Evolutionary conservation across 1,284 basidiomycete species (phyloP).

Genomic region (Cutaneotrichosporon sp.): DNA sequence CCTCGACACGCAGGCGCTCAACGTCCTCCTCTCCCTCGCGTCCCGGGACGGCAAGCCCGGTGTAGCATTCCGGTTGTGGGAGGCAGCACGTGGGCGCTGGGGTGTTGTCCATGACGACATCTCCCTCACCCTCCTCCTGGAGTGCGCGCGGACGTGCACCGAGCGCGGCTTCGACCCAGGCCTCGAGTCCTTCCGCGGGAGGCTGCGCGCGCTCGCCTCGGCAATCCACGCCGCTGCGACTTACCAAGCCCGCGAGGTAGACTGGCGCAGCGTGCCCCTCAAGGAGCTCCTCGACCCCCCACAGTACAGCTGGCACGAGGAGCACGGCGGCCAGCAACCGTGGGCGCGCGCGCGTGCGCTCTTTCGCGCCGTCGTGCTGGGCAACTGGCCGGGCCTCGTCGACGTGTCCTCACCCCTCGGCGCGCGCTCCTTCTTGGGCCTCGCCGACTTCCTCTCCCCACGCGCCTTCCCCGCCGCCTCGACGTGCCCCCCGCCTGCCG

Average conservation of each 20-base stretch:
- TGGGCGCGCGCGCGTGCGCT: slow-evolving; percentile 37
- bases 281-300: slow-evolving; percentile 12
- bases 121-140: slow-evolving; percentile 37
- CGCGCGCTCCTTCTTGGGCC: slow-evolving; percentile 21
- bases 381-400: slow-evolving; percentile 43
- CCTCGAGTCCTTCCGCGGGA: slow-evolving; percentile 22
- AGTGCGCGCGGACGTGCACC: slow-evolving; percentile 28
- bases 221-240: slow-evolving; percentile 16
- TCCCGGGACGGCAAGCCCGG: slow-evolving; percentile 17
- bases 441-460: slow-evolving; percentile 26
- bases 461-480: neutral
- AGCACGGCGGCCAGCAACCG: slow-evolving; percentile 26
- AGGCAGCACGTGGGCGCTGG: slow-evolving; percentile 40
- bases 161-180: slow-evolving; percentile 14
- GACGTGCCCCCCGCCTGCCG: neutral
- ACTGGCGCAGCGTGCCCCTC: slow-evolving; percentile 5
- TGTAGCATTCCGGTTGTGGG: slow-evolving; percentile 41
- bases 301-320: slow-evolving; percentile 24
- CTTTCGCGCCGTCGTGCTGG: slow-evolving; percentile 37
- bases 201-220: slow-evolving; percentile 32
- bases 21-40: slow-evolving; percentile 38
- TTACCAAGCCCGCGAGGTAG: neutral
- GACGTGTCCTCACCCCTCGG: slow-evolving; percentile 35
- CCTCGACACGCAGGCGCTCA: slow-evolving; percentile 38
- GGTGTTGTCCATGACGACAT: slow-evolving; percentile 36